Base-by-base conservation (phyloP, 2,329 filamentous ascomycete species). In the Pyrenophora graminea region DNA sequence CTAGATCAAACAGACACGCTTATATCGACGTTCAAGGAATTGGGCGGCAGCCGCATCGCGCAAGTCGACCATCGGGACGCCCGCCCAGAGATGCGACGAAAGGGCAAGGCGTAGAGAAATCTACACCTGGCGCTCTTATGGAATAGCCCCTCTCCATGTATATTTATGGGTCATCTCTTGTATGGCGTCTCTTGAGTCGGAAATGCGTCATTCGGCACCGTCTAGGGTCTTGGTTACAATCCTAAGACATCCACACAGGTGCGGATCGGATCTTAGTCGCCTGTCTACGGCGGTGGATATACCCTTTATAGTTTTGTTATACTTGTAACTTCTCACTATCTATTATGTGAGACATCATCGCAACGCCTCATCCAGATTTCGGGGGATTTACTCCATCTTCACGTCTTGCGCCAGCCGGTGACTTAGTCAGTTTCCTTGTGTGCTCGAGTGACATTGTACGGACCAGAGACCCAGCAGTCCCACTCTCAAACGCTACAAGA, bases 11-110 rank as follows among this genome's bases (percentile, higher is more conserved):
- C 82, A 27, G 85, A 86, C 57, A 82, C 83, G 50, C 78, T 97
- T 55, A 81, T 85, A 6, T 82, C 83, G 48, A 94, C 86, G 71
- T 81, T 97, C 56, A 85, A 84, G 70, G 81, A 82, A 21, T 79
- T 96, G 70, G 91, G 86, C 23, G 89, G 87, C 19, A 90, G 88
- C 69, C 82, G 85, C 53, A 71, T 88, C 44, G 71, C 72, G 42
- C 69, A 73, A 18, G 71, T 55, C 1, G 60, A 63, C 31, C 54
- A 59, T 32, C 56, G 55, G 9, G 57, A 47, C 18, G 51, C 55
- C 8, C 51, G 56, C 7, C 41, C 52, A 30, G 45, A 58, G 39
- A 48, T 50, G 21, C 52, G 50, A 41, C 51, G 51, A 9, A 45
- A 51, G 45, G 44, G 48, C 31, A 49, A 46, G 18, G 49, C 41